phyloP scores from a whole-genome alignment of 768 basidiomycete genomes.

The Mycena galericulata region DNA sequence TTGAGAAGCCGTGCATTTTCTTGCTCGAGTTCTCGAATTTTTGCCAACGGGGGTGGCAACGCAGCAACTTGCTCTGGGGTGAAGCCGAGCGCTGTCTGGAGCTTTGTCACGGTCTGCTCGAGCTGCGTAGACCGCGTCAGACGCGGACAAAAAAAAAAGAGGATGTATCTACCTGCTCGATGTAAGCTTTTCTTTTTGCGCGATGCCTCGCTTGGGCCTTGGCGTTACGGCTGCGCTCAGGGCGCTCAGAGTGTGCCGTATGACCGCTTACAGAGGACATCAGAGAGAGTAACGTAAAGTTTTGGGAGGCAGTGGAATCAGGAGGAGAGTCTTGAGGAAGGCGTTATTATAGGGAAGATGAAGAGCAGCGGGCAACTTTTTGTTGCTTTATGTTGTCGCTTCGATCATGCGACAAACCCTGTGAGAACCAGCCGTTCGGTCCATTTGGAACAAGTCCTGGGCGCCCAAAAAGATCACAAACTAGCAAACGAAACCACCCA shows the following conservation, averaged over 20 bases:
- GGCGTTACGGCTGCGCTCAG: conserved; percentile 88
- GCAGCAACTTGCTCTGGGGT: conserved; percentile 81
- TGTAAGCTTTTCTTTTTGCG: conserved; percentile 93
- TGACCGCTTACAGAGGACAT: conserved; percentile 72
- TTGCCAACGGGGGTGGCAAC: conserved; percentile 77
- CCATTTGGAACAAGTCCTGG: conserved; percentile 23
- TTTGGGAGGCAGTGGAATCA: conserved; percentile 64
- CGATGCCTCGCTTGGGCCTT: conserved; percentile 91
- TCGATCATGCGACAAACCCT: conserved; percentile 30
- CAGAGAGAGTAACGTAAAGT: conserved; percentile 65
- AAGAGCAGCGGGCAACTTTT: conserved; percentile 33
- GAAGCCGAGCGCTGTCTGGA: conserved; percentile 80
- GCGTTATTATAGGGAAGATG: conserved; percentile 35
- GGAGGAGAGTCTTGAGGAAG: conserved; percentile 50
- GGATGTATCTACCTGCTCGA: conserved; percentile 79
- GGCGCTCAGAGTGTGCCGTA: conserved; percentile 71
- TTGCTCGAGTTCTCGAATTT: conserved; percentile 86
- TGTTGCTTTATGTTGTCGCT: conserved; percentile 34
- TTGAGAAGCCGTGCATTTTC: conserved; percentile 78
- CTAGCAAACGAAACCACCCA: not conserved
- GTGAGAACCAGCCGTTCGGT: conserved; percentile 32
- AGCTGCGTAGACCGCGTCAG: conserved; percentile 59
- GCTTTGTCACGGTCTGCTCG: conserved; percentile 87
- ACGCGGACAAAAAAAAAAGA: conserved; percentile 9
- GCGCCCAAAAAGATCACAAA: conserved; percentile 2